Evolutionary conservation across 2,329 filamentous ascomycete genomes (phyloP), one percentile per base, ranked within the genome.

Genomic region (Xylariomycetidae sp.): DNA sequence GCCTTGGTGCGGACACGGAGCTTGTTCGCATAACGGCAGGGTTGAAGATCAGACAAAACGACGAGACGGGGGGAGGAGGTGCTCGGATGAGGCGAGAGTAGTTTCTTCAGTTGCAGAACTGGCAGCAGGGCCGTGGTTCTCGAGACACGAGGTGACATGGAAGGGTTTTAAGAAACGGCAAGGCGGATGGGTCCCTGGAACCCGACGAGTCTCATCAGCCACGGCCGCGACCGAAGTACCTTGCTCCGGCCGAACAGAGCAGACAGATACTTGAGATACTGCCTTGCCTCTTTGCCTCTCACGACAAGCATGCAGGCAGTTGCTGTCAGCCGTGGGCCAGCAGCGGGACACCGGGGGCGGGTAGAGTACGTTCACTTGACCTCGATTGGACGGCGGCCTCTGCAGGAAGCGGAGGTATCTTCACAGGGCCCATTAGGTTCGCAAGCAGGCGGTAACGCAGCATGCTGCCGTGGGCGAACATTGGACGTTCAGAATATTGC

Each of bases 101-200:
- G 52, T 53, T 54, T 56, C 45, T 54, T 52, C 49, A 52, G 55
- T 52, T 55, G 53, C 48, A 48, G 46, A 55, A 52, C 49, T 44
- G 47, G 40, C n/a, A n/a, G n/a, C n/a, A n/a, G n/a, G n/a, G n/a
- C n/a, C n/a, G n/a, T n/a, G 49, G 52, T 57, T 61, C 52, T 51
- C 46, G 54, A 53, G 48, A 52, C 50, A 57, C 53, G 42, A 50
- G 52, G 60, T 54, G 56, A 58, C 54, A 56, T 57, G 55, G 44
- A 37, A 36, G 51, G 52, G 60, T 63, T 43, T 65, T 65, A 65
- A 61, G 57, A 62, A 57, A 51, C 44, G 53, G 60, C 53, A 58
- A 49, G 57, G 51, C 41, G 35, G 47, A 58, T 55, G 59, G 57
- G 26, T 54, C 40, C 37, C 34, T 31, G 37, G 40, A 53, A 52